Evolutionary conservation across 805 yeast species (phyloP), one percentile per base, ranked within the genome.

Genomic region (Hanseniaspora vineae): DNA sequence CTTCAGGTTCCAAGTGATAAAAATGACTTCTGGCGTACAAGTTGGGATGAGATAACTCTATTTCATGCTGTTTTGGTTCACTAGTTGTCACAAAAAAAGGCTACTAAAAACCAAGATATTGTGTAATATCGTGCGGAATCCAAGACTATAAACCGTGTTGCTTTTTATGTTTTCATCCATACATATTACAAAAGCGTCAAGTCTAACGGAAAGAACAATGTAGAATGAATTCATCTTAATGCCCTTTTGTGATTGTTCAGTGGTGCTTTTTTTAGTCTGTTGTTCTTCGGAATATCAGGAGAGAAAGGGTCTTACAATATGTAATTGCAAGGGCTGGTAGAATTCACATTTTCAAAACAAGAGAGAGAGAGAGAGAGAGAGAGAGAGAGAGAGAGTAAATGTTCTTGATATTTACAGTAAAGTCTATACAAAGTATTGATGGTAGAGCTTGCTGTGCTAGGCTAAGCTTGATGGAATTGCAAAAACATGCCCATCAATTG

Each of bases 61-160:
- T n/a, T n/a, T n/a, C n/a, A n/a, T n/a, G n/a, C n/a, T n/a, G n/a
- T n/a, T n/a, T n/a, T n/a, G n/a, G n/a, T n/a, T n/a, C n/a, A n/a
- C n/a, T n/a, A n/a, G n/a, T n/a, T n/a, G n/a, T n/a, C n/a, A n/a
- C n/a, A 14, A 23, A 39, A 17, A 37, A 15, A 23, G 4, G 29
- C 4, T 17, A 14, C 8, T 8, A 42, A 44, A 42, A 50, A 42
- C 50, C 51, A 49, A 52, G 58, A 59, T 59, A 64, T 64, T 50
- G 43, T 48, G 48, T 48, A 64, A 48, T 48, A 48, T 48, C 76
- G 84, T 80, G 84, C 81, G 84, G 81, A 76, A 77, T 75, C 84
- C 80, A 75, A 77, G 79, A 76, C 80, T 74, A 59, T 71, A 72
- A 65, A 66, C 80, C 85, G 85, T 79, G 85, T 79, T 79, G 84